A percentile compares a stretch with the other conserved stretches of the same genome.
Evolutionary conservation across 192 early-diverging fungal genomes (phyloP).

Genomic region (Coemansia sp.): DNA sequence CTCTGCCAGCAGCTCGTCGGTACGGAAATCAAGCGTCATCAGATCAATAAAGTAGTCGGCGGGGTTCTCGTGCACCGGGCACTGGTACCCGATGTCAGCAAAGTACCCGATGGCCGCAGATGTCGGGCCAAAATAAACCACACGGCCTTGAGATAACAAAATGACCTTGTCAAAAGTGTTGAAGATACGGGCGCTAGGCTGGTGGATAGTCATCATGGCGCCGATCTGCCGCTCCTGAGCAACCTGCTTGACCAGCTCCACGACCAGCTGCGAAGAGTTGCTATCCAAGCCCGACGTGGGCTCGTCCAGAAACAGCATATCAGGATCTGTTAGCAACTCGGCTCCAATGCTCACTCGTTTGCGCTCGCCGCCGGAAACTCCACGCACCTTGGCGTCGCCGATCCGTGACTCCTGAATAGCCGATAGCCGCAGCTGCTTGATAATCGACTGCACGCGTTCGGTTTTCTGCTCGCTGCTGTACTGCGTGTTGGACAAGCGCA

Average conservation of each 20-base stretch:
- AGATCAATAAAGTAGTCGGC: constrained; percentile 72
- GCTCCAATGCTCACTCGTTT: constrained; percentile 52
- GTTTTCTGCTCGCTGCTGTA: constrained; percentile 54
- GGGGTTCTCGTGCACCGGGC: constrained; percentile 67
- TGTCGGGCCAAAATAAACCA: constrained; percentile 61
- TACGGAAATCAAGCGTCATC: constrained; percentile 53
- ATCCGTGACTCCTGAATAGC: constrained; percentile 56
- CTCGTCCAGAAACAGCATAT: constrained; percentile 56
- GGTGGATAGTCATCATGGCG: constrained; percentile 85
- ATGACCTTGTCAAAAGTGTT: constrained; percentile 78
- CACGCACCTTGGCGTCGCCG: constrained; percentile 44
- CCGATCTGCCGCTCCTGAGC: constrained; percentile 59
- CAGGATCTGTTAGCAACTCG: constrained; percentile 56
- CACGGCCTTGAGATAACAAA: constrained; percentile 62
- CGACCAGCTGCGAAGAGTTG: constrained; percentile 61
- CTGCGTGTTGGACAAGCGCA: constrained; percentile 60
- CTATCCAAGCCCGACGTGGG: constrained; percentile 69
- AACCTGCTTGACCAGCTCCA: constrained; percentile 59
- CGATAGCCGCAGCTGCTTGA: constrained; percentile 64
- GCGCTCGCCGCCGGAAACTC: constrained; percentile 57
- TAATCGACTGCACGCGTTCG: constrained; percentile 59
- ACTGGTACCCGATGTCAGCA: constrained; percentile 53
- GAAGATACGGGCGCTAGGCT: constrained; percentile 81
- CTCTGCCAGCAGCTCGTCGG: constrained; percentile 20
- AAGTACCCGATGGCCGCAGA: constrained; percentile 46